phyloP scores from a whole-genome alignment of 202 grass and related monocot genomes.

The Zizania palustris region DNA sequence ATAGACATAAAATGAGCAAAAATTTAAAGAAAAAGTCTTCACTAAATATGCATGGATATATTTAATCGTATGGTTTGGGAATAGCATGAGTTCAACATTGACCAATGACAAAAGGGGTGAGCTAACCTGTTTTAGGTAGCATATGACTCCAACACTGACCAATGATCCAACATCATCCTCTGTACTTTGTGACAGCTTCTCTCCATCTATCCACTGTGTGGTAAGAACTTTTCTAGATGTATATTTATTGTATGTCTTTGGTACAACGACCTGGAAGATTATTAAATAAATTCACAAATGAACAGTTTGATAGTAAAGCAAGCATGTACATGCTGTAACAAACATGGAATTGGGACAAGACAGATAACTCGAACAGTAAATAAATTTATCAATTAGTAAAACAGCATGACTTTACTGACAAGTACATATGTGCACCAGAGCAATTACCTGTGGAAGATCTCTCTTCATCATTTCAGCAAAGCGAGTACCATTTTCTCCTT shows the following conservation, averaged over 20 bases:
- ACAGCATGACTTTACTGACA: not conserved
- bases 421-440: slow-evolving; percentile 9
- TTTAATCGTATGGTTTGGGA: not conserved
- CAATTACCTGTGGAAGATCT: slow-evolving; percentile 90
- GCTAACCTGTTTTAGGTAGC: slow-evolving; percentile 97
- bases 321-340: slow-evolving; percentile 1
- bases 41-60: not conserved
- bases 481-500: slow-evolving; percentile 80
- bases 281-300: slow-evolving; percentile 21
- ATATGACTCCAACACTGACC: slow-evolving; percentile 96
- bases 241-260: slow-evolving; percentile 84
- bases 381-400: not conserved
- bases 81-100: slow-evolving; percentile 11
- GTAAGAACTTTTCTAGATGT: slow-evolving; percentile 98
- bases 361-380: not conserved
- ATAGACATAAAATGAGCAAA: slow-evolving; percentile 17
- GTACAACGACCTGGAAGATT: slow-evolving; percentile 75
- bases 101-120: not conserved
- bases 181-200: slow-evolving; percentile 93
- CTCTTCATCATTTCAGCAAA: slow-evolving; percentile 97
- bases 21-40: not conserved
- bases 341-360: not conserved
- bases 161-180: slow-evolving; percentile 90
- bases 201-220: slow-evolving; percentile 86
- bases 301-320: slow-evolving; percentile 11